phyloP scores from a whole-genome alignment of 164 flowering plant species.

The Akebia trifoliata region DNA sequence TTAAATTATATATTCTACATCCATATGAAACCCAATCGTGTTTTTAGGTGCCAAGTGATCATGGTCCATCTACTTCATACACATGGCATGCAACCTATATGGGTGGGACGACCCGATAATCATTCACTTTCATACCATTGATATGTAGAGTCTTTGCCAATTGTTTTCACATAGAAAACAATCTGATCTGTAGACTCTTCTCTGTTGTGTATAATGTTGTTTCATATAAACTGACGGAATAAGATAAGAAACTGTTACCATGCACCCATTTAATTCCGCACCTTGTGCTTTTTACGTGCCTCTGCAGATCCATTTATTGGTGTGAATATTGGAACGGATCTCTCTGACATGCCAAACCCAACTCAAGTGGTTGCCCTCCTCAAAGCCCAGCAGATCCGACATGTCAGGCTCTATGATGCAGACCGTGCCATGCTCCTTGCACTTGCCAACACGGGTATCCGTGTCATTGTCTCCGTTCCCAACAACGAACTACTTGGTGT shows the following conservation, averaged over 20 bases:
- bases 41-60: too few relatives aligned
- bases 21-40: too few relatives aligned
- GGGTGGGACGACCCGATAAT: too few relatives aligned
- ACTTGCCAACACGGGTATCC: constrained; percentile 73
- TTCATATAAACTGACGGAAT: too few relatives aligned
- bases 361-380: constrained; percentile 86
- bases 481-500: constrained; percentile 74
- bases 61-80: too few relatives aligned
- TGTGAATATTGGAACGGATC: constrained; percentile 73
- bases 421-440: constrained; percentile 75
- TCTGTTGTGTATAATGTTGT: background rate
- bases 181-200: background rate
- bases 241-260: too few relatives aligned
- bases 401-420: constrained; percentile 73
- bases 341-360: constrained; percentile 79
- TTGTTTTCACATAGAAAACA: too few relatives aligned
- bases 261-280: background rate
- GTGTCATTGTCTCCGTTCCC: constrained; percentile 63
- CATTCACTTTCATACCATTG: too few relatives aligned
- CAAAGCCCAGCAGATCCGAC: constrained; percentile 69
- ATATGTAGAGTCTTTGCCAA: too few relatives aligned
- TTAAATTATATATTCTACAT: too few relatives aligned
- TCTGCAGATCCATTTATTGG: constrained; percentile 71
- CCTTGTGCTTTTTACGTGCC: background rate
- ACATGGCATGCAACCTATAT: too few relatives aligned